Percentiles rank a stretch among this genome's conserved stretches.
These are phyloP conservation scores for Tuber melanosporum DNA, from an alignment of 495 filamentous ascomycete genomes.

Conservation along the genomic window DNA sequence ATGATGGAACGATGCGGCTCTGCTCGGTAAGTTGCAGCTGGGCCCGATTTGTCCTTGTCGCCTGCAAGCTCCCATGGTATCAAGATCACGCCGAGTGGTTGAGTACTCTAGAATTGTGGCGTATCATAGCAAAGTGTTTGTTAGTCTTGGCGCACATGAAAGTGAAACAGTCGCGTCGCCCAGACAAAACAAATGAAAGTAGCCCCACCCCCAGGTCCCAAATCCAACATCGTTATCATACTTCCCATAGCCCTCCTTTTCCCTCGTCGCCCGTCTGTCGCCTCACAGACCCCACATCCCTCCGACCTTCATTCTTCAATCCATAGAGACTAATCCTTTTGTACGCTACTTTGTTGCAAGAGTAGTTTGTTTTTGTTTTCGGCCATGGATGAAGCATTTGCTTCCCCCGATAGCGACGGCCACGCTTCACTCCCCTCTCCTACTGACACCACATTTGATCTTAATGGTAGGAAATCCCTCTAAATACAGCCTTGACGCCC, in stretches of 20 bases:
- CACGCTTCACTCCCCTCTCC: conserved; percentile 40
- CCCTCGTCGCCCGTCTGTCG: not conserved
- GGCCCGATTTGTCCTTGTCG: too few relatives aligned
- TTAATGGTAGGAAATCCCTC: conserved; percentile 24
- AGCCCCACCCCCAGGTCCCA: not conserved
- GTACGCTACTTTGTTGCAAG: not conserved
- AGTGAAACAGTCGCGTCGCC: conserved; percentile 1
- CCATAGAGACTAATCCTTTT: not conserved
- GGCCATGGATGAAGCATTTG: conserved; percentile 38
- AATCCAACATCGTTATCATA: not conserved
- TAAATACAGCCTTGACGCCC: not conserved
- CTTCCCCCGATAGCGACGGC: conserved; percentile 41
- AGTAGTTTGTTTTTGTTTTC: conserved; percentile 11
- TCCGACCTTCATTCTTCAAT: not conserved
- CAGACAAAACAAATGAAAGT: conserved; percentile 2
- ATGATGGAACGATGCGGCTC: too few relatives aligned
- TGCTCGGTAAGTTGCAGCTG: too few relatives aligned
- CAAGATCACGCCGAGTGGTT: not conserved
- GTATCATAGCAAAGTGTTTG: not conserved
- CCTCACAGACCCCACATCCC: not conserved
- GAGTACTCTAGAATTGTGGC: not conserved
- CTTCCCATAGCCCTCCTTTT: not conserved
- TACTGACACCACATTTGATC: conserved; percentile 38
- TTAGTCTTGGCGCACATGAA: not conserved
- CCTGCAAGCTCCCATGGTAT: too few relatives aligned